These are phyloP conservation scores for Zymoseptoria brevis DNA, from an alignment of 2,329 filamentous ascomycete species.

Conservation along the genomic window DNA sequence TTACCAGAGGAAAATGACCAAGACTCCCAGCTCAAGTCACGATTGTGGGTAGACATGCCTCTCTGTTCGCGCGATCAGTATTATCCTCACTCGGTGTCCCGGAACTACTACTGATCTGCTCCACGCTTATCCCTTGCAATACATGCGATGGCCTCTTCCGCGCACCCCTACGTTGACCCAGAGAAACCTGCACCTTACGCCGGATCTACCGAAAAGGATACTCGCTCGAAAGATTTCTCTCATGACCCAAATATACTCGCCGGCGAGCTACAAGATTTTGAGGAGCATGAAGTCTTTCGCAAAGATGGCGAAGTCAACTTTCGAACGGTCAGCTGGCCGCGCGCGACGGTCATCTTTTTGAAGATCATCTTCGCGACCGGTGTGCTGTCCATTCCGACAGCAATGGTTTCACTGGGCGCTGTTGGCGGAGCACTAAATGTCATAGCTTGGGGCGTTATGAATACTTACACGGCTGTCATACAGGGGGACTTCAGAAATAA, in stretches of 20 bases:
- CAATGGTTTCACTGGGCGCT: slow-evolving; percentile 42
- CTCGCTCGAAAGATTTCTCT: not conserved
- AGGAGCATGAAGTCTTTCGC: slow-evolving; percentile 45
- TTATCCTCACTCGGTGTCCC: not conserved
- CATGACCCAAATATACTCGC: slow-evolving; percentile 16
- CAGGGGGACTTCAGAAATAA: slow-evolving; percentile 46
- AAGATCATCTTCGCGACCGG: slow-evolving; percentile 47
- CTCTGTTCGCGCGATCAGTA: not conserved
- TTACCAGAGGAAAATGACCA: not conserved
- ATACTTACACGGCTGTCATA: slow-evolving; percentile 43
- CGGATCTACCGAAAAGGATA: not conserved
- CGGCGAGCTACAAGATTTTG: slow-evolving; percentile 22
- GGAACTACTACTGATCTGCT: not conserved
- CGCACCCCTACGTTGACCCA: not conserved
- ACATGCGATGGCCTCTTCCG: not conserved
- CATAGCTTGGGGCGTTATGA: slow-evolving; percentile 42
- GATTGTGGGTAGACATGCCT: not conserved
- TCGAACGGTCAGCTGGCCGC: slow-evolving; percentile 46
- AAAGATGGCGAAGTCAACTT: slow-evolving; percentile 45
- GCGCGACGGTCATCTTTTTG: slow-evolving; percentile 46
- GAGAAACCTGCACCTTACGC: not conserved
- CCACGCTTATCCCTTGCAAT: not conserved
- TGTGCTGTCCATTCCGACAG: slow-evolving; percentile 42
- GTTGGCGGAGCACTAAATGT: slow-evolving; percentile 42
- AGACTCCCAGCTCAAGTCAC: not conserved